These are phyloP conservation scores for Chaetomiaceae sp. DNA, from an alignment of 2,329 filamentous ascomycete species.

Conservation along the genomic window DNA sequence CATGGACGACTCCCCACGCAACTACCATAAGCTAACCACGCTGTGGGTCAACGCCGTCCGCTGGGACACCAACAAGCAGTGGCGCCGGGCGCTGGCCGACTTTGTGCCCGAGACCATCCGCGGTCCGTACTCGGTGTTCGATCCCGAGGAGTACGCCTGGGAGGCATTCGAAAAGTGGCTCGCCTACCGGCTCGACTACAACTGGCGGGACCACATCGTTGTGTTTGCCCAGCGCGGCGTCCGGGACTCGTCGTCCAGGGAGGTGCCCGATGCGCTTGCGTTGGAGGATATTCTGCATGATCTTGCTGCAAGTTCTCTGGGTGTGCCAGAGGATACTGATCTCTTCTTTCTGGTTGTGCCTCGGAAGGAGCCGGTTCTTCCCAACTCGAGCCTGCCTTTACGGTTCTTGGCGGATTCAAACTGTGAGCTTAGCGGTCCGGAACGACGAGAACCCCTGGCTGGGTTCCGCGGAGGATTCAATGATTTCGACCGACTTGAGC, in stretches of 20 bases:
- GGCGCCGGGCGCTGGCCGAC: neutral
- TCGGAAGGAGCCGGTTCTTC: neutral
- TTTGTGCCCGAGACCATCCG: neutral
- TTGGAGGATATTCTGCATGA: neutral
- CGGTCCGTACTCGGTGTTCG: neutral
- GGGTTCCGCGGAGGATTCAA: too few relatives aligned
- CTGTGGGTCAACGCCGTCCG: constrained; percentile 1
- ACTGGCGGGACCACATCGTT: neutral
- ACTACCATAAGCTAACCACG: neutral
- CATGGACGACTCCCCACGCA: neutral
- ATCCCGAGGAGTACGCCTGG: neutral
- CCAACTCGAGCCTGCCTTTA: too few relatives aligned
- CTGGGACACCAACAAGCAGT: constrained; percentile 5
- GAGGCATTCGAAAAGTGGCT: neutral
- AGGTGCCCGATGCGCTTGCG: neutral
- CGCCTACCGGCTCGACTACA: neutral
- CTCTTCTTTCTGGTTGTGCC: constrained; percentile 1
- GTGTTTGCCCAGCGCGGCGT: constrained; percentile 1
- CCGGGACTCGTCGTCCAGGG: neutral
- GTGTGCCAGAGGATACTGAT: neutral
- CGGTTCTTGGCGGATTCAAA: too few relatives aligned
- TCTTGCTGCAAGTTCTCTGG: neutral
- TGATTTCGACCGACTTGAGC: too few relatives aligned
- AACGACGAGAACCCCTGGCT: too few relatives aligned
- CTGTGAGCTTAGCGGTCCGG: too few relatives aligned